These are phyloP conservation scores for Trametes cubensis DNA, from an alignment of 768 basidiomycete species.

Conservation along the genomic window DNA sequence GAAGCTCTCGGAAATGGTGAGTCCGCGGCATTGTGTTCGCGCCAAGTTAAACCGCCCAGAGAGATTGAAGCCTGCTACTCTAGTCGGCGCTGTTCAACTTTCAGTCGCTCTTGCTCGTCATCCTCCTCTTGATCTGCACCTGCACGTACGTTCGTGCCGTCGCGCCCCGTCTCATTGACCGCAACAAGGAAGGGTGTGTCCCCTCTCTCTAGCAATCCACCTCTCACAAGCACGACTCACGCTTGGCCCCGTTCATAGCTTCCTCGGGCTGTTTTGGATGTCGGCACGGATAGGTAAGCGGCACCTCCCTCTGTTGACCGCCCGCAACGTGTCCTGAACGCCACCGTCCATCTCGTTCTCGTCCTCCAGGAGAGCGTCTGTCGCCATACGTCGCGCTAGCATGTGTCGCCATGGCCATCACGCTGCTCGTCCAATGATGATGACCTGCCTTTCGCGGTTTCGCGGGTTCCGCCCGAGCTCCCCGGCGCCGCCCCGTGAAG, in stretches of 20 bases:
- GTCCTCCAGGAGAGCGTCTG: conserved; percentile 86
- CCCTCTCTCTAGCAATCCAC: too few relatives aligned
- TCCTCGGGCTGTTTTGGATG: conserved; percentile 93
- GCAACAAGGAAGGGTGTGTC: conserved; percentile 91
- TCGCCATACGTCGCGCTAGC: conserved; percentile 96
- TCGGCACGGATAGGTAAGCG: conserved; percentile 88
- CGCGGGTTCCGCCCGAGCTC: too few relatives aligned
- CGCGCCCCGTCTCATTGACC: conserved; percentile 86
- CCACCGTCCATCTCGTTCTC: neutral
- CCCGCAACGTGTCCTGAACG: neutral
- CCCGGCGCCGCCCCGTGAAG: too few relatives aligned
- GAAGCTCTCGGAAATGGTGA: too few relatives aligned
- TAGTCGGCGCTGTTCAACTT: conserved; percentile 99
- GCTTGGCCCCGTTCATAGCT: conserved; percentile 47
- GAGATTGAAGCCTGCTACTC: too few relatives aligned
- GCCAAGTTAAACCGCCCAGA: too few relatives aligned
- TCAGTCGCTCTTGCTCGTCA: conserved; percentile 90
- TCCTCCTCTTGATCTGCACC: conserved; percentile 93
- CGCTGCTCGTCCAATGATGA: conserved; percentile 55
- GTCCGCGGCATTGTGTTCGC: too few relatives aligned
- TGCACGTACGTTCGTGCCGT: conserved; percentile 94
- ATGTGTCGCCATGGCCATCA: conserved; percentile 89
- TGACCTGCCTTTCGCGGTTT: too few relatives aligned
- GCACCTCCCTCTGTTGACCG: too few relatives aligned
- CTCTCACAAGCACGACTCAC: neutral